Percentiles rank a stretch among this genome's conserved stretches.
These are phyloP conservation scores for Podaxis mareebaensis DNA, from an alignment of 768 basidiomycete species.

Conservation along the genomic window DNA sequence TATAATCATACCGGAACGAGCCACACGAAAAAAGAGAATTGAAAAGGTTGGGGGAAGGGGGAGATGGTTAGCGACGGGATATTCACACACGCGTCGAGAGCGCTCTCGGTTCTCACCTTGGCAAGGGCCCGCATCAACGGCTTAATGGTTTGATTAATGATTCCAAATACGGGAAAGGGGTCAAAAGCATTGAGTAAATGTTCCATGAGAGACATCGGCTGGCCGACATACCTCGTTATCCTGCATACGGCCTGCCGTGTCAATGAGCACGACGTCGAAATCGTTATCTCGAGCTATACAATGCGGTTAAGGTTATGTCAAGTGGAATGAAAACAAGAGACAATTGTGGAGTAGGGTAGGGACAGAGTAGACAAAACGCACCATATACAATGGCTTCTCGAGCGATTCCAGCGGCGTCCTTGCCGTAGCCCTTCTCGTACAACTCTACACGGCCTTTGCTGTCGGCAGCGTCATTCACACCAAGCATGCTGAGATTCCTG, in stretches of 20 bases:
- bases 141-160: conserved; percentile 32
- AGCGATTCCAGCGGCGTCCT: conserved; percentile 98
- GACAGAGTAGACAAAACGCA: conserved; percentile 31
- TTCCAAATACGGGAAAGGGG: background rate
- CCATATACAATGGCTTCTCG: conserved; percentile 93
- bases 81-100: background rate
- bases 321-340: conserved; percentile 4
- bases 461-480: conserved; percentile 63
- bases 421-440: conserved; percentile 96
- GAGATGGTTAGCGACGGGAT: background rate
- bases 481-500: conserved; percentile 86
- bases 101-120: conserved; percentile 51
- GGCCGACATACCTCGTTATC: conserved; percentile 83
- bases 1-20: conserved; percentile 28
- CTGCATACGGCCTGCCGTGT: conserved; percentile 99
- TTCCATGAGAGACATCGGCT: conserved; percentile 8
- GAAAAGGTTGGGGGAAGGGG: conserved; percentile 3
- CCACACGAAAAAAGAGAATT: background rate
- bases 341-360: background rate
- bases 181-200: conserved; percentile 9
- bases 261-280: conserved; percentile 96
- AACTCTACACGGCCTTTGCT: conserved; percentile 85
- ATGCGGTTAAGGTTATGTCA: background rate
- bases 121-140: conserved; percentile 98
- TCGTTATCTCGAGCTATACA: conserved; percentile 76